A percentile compares a stretch with the other conserved stretches of the same genome.
Conservation (phyloP, 2,329 filamentous ascomycete species). For the Cladorrhinum sp. region DNA sequence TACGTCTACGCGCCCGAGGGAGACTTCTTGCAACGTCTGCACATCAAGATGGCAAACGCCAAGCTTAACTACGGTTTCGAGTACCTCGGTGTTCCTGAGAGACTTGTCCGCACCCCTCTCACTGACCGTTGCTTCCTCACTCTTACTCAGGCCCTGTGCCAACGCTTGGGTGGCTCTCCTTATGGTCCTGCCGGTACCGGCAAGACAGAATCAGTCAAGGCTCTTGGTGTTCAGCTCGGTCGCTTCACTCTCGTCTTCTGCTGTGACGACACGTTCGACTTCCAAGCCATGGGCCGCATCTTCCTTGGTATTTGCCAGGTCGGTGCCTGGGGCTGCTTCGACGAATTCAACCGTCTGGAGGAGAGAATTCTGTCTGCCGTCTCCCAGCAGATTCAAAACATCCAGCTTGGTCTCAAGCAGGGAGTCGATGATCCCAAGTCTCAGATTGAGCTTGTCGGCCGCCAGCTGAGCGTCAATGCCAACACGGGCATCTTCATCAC, state of each 20-base stretch:
- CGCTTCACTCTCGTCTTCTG: conserved; percentile 98
- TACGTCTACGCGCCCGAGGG: conserved; percentile 83
- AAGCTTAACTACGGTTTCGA: conserved; percentile 96
- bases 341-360: conserved; percentile 98
- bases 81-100: conserved; percentile 93
- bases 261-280: conserved; percentile 99
- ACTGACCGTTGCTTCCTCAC: conserved; percentile 99
- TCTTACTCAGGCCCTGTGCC: conserved; percentile 90
- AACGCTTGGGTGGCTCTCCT: conserved; percentile 91
- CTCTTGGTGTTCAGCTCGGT: conserved; percentile 90
- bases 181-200: conserved; percentile 97
- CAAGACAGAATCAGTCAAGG: conserved; percentile 99
- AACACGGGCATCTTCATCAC: conserved; percentile 99
- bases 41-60: conserved; percentile 96
- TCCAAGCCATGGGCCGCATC: conserved; percentile 99
- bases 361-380: conserved; percentile 97
- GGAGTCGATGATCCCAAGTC: conserved; percentile 75
- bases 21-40: conserved; percentile 77
- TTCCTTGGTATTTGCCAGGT: conserved; percentile 99
- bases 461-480: conserved; percentile 81
- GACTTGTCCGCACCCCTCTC: conserved; percentile 91
- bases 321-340: conserved; percentile 98
- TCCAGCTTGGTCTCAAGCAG: conserved; percentile 90
- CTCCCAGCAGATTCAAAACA: conserved; percentile 99
- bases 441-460: conserved; percentile 91